Conservation (phyloP, 2,329 filamentous ascomycete species). For the Pseudocercospora crystallina region DNA sequence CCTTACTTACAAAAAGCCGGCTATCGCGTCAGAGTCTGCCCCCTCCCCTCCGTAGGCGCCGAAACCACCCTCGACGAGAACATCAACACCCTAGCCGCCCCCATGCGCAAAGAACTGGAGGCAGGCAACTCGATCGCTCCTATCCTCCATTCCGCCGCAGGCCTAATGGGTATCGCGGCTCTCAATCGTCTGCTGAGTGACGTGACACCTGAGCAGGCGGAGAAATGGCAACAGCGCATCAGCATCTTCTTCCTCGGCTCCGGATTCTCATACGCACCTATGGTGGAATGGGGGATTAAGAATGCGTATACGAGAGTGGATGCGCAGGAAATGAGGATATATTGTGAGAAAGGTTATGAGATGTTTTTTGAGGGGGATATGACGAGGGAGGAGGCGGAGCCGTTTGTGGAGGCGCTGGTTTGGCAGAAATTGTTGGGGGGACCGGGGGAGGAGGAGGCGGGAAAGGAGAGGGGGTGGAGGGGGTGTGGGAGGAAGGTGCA, state of each 20-base stretch:
- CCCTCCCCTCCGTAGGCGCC: conserved; percentile 9
- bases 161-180: conserved; percentile 9
- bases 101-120: background rate
- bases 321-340: background rate
- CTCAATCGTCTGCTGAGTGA: conserved; percentile 6
- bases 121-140: background rate
- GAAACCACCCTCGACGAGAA: conserved; percentile 7
- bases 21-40: conserved; percentile 9
- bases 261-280: conserved; percentile 1
- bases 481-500: too few species aligned
- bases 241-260: conserved; percentile 12
- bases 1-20: conserved; percentile 11
- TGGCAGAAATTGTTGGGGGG: conserved; percentile 1
- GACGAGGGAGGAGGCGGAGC: conserved; percentile 7
- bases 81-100: background rate
- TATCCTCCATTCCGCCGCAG: conserved; percentile 10
- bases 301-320: conserved; percentile 2
- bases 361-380: conserved; percentile 13
- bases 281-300: background rate
- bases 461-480: too few species aligned
- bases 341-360: conserved; percentile 4
- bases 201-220: background rate
- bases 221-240: background rate
- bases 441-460: too few species aligned
- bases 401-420: conserved; percentile 11